Percentiles rank a stretch among this genome's conserved stretches.
These are phyloP conservation scores for Penicillium aurantiogriseum DNA, from an alignment of 2,329 filamentous ascomycete genomes.

Conservation along the genomic window DNA sequence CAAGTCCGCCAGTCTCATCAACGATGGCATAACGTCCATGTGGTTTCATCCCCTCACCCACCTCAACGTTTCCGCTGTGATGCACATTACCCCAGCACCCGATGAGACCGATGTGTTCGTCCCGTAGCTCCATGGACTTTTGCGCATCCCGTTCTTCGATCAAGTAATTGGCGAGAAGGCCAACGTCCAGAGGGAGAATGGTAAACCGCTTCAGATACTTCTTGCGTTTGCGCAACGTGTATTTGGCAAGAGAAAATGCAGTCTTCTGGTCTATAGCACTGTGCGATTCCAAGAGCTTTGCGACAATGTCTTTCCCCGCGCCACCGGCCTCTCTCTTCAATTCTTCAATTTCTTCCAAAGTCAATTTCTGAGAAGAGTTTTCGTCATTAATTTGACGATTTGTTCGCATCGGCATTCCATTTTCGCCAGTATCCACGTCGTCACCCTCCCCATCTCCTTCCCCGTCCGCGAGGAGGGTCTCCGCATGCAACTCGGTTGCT, in stretches of 20 bases:
- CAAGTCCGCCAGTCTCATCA: constrained; percentile 80
- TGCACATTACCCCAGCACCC: constrained; percentile 91
- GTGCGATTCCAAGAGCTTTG: constrained; percentile 88
- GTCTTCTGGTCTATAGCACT: constrained; percentile 92
- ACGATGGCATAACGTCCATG: constrained; percentile 74
- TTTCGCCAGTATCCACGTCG: constrained; percentile 31
- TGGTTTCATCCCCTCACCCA: constrained; percentile 29
- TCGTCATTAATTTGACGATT: constrained; percentile 65
- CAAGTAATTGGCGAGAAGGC: constrained; percentile 71
- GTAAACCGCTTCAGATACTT: constrained; percentile 92
- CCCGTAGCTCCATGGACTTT: constrained; percentile 80
- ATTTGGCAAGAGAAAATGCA: constrained; percentile 88
- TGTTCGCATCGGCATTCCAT: constrained; percentile 55
- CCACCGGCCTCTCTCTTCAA: constrained; percentile 70
- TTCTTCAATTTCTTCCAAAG: constrained; percentile 68
- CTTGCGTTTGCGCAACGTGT: constrained; percentile 87
- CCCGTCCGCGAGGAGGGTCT: constrained; percentile 59
- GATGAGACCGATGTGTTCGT: constrained; percentile 77
- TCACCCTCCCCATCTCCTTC: constrained; percentile 40
- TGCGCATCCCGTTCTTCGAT: constrained; percentile 75
- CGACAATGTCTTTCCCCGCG: constrained; percentile 84
- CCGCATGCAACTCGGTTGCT: constrained; percentile 77
- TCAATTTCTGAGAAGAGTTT: constrained; percentile 69
- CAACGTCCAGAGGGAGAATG: constrained; percentile 77
- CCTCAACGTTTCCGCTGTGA: constrained; percentile 54